Conservation (phyloP, 805 yeast genomes). For the Starmerella stigmatis region DNA sequence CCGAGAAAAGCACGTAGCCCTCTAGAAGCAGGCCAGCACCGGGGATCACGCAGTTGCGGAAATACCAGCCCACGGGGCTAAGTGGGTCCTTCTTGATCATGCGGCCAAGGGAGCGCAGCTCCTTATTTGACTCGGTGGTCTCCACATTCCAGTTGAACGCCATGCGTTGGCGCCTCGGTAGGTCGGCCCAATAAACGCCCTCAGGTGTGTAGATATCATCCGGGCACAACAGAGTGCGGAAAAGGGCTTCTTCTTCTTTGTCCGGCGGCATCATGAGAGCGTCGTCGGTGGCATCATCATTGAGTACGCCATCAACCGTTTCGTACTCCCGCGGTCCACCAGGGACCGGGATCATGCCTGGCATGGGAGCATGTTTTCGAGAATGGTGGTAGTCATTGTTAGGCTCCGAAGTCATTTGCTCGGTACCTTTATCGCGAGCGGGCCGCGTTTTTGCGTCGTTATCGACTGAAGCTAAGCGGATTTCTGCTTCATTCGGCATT, state of each 20-base stretch:
- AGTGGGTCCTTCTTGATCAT: constrained; percentile 31
- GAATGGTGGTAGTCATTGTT: background rate
- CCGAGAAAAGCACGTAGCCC: constrained; percentile 33
- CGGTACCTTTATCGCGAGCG: background rate
- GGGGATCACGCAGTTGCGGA: constrained; percentile 31
- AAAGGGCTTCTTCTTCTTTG: constrained; percentile 30
- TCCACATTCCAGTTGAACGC: constrained; percentile 27
- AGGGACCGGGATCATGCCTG: constrained; percentile 32
- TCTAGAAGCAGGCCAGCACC: constrained; percentile 34
- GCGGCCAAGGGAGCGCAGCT: constrained; percentile 22
- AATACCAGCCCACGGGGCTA: constrained; percentile 31
- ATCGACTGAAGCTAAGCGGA: background rate
- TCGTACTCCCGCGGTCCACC: constrained; percentile 32
- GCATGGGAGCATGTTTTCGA: constrained; percentile 29
- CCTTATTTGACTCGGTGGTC: constrained; percentile 26
- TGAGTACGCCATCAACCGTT: constrained; percentile 32
- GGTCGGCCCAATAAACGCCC: constrained; percentile 34
- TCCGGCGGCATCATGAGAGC: constrained; percentile 23
- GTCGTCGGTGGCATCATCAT: constrained; percentile 24
- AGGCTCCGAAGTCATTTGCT: background rate
- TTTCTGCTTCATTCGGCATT: background rate
- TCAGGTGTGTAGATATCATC: constrained; percentile 29
- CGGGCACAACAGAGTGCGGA: constrained; percentile 30
- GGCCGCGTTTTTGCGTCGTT: background rate
- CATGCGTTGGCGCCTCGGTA: constrained; percentile 27